Conservation (phyloP, 345 rosid genomes). For the Erucastrum elatum region DNA sequence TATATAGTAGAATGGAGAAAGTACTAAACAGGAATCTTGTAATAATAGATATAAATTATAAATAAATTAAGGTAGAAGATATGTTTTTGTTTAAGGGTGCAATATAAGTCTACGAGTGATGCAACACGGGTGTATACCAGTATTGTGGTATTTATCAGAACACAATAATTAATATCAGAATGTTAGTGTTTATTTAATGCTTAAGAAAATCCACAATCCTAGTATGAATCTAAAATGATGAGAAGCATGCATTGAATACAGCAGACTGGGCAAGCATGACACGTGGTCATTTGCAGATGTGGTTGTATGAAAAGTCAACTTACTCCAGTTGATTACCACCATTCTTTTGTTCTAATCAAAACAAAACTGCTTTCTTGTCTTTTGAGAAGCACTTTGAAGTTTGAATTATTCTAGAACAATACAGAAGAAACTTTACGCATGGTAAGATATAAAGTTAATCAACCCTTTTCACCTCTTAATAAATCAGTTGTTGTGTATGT, state of each 20-base stretch:
- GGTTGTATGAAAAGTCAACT: constrained; percentile 34
- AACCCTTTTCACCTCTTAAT: not conserved
- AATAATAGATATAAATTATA: not conserved
- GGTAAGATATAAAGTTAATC: not conserved
- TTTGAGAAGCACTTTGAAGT: not conserved
- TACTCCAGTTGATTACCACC: constrained; percentile 29
- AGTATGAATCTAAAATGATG: constrained; percentile 40
- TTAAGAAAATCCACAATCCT: constrained; percentile 29
- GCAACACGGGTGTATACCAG: no score
- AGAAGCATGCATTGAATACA: constrained; percentile 31
- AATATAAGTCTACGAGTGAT: not conserved
- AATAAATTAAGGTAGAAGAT: not conserved
- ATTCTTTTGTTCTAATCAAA: not conserved
- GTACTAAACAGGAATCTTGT: not conserved
- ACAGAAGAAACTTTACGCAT: not conserved
- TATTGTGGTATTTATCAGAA: not conserved
- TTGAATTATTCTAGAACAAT: not conserved
- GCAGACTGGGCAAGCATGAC: not conserved
- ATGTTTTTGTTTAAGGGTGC: not conserved
- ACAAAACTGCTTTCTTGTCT: not conserved
- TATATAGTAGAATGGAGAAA: no score
- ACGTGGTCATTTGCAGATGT: constrained; percentile 26
- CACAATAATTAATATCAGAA: constrained; percentile 3
- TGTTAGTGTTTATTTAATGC: constrained; percentile 24
- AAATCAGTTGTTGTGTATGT: not conserved